Evolutionary conservation across 495 filamentous ascomycete genomes (phyloP).

Genomic region (Lichenothelia convexa): DNA sequence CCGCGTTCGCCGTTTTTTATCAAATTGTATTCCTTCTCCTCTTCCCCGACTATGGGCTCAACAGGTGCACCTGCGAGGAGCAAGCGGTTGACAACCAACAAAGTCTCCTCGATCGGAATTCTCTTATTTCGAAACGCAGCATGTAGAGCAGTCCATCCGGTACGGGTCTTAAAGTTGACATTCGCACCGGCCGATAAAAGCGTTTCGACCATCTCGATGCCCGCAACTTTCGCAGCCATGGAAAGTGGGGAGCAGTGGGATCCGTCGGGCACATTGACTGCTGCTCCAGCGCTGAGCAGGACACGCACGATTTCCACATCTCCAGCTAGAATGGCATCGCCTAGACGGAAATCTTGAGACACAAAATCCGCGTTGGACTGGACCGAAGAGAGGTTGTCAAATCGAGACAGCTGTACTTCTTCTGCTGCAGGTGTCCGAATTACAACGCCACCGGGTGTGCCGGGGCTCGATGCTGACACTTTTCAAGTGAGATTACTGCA

Average conservation of each 20-base stretch:
- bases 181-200: not conserved
- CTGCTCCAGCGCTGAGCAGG: not conserved
- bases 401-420: not conserved
- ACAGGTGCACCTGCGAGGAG: slow-evolving; percentile 1
- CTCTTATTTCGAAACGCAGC: not conserved
- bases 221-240: not conserved
- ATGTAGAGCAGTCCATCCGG: not conserved
- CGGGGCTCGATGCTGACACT: not conserved
- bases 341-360: not conserved
- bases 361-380: not conserved
- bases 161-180: not conserved
- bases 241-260: not conserved
- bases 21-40: too few species aligned
- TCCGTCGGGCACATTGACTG: not conserved
- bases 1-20: not conserved
- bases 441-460: not conserved
- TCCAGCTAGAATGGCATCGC: not conserved
- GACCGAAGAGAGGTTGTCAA: not conserved
- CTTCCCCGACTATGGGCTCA: too few species aligned
- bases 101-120: too few species aligned
- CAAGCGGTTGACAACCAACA: not conserved
- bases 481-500: too few species aligned
- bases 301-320: not conserved
- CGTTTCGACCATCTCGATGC: not conserved
- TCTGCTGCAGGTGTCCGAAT: not conserved